Base-by-base conservation (phyloP, 148 eudicot species). In the Nepenthes gracilis region DNA sequence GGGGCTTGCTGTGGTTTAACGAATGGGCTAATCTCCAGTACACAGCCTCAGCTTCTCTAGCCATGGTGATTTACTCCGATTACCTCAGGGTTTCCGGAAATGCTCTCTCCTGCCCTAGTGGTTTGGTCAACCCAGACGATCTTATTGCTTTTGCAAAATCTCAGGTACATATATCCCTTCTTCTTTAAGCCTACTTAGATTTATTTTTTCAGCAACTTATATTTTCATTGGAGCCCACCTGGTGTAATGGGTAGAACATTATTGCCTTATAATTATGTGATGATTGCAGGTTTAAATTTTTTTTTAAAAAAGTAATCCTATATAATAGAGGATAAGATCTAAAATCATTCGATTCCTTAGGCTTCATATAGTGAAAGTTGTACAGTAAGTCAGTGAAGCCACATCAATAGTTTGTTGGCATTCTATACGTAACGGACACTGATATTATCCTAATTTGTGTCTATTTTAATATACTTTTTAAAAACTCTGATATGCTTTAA, bases 1-100 rank as follows among this genome's bases (percentile, higher is more conserved):
- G 75, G 36, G 87, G 83, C 2, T 68, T 82, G 47, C n/a, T 79
- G 14, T 79, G 79, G 79, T 82, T 75, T 55, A 32, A 50, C 33
- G 45, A 47, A 2, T 79, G 75, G 77, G 51, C 64, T 55, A 74
- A 74, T 67, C 76, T 82, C 8, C 86, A 82, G 52, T 79, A 76
- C 50, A 69, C 75, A 2, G 32, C 71, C 2, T 64, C 77, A 37
- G 81, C 87, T 37, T 54, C 70, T 2, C 67, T 82, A 2, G 74
- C 70, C 36, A 49, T 74, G 4, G 63, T 65, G 2, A 54, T 74
- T 15, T 82, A 82, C 40, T 62, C 81, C 58, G 70, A 72, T 13
- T 57, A 66, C 53, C 73, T 82, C 34, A 63, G 63, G 12, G 2
- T 54, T 5, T 32, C 67, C 1, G 36, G 15, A 2, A 43, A 57